These are phyloP conservation scores for Clathrospora elynae DNA, from an alignment of 2,329 filamentous ascomycete species.

Conservation along the genomic window DNA sequence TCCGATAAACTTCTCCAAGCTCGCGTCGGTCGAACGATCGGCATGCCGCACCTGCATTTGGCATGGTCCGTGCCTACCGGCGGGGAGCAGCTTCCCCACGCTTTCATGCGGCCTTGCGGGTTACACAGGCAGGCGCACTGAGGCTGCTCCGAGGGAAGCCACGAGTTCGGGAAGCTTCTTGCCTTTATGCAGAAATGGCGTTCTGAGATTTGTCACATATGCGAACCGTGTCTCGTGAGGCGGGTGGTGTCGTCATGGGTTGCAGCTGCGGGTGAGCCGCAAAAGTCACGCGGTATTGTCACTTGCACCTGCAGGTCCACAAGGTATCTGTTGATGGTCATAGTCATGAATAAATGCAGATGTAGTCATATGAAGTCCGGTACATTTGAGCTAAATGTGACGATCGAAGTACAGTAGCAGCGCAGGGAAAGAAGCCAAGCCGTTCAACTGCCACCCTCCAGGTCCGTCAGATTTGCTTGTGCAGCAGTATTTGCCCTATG, in stretches of 20 bases:
- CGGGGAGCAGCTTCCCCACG: conserved; percentile 21
- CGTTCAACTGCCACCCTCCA: conserved; percentile 4
- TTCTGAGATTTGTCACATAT: too few species aligned
- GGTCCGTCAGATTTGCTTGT: neutral
- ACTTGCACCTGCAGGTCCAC: conserved; percentile 22
- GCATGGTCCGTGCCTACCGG: conserved; percentile 22
- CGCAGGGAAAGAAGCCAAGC: conserved; percentile 19
- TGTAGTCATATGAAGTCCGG: conserved; percentile 17
- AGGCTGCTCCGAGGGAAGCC: neutral
- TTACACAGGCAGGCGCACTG: conserved; percentile 4
- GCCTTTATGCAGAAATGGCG: neutral
- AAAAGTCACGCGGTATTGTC: conserved; percentile 39
- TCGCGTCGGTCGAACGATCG: conserved; percentile 15
- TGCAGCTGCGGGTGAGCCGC: conserved; percentile 35
- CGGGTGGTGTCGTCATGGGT: conserved; percentile 43
- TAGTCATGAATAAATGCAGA: neutral
- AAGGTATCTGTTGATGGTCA: conserved; percentile 9
- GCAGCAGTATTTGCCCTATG: conserved; percentile 5
- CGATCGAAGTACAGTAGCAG: conserved; percentile 31
- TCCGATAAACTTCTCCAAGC: conserved; percentile 24
- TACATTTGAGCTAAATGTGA: conserved; percentile 27
- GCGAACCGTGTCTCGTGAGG: conserved; percentile 24
- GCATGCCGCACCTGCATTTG: conserved; percentile 23
- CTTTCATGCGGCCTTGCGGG: conserved; percentile 4
- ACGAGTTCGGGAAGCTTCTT: neutral